Evolutionary conservation across 2,329 filamentous ascomycete species (phyloP).

Genomic region (Fusarium nelsonii): DNA sequence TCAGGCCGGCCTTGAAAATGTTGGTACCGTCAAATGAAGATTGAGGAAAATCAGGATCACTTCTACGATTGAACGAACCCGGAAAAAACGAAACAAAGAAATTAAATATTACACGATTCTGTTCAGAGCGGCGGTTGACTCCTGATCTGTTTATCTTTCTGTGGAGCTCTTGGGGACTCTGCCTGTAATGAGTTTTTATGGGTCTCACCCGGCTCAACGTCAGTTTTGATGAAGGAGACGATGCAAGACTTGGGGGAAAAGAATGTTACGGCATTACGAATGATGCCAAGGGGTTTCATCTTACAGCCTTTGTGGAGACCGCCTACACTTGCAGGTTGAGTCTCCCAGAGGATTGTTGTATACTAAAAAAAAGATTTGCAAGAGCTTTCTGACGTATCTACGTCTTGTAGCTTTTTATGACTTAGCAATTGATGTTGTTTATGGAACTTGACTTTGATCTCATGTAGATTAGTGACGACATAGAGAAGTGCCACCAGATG

Average conservation of each 20-base stretch:
- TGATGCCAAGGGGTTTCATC: slow-evolving; percentile 20
- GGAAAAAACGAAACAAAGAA: slow-evolving; percentile 36
- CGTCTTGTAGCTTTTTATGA: slow-evolving; percentile 35
- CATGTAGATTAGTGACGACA: background rate
- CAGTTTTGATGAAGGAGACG: slow-evolving; percentile 17
- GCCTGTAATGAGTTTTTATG: slow-evolving; percentile 14
- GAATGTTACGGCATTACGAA: slow-evolving; percentile 22
- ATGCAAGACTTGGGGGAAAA: slow-evolving; percentile 23
- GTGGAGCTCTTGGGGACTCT: slow-evolving; percentile 21
- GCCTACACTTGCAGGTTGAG: slow-evolving; percentile 23
- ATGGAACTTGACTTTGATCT: slow-evolving; percentile 2
- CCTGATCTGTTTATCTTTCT: slow-evolving; percentile 36
- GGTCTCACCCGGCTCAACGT: background rate
- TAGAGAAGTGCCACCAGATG: background rate
- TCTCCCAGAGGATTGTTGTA: slow-evolving; percentile 37
- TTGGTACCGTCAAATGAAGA: slow-evolving; percentile 38
- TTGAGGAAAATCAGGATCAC: slow-evolving; percentile 34
- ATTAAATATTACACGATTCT: slow-evolving; percentile 36
- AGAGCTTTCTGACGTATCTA: slow-evolving; percentile 17
- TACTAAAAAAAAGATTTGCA: slow-evolving; percentile 36
- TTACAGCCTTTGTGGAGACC: slow-evolving; percentile 2
- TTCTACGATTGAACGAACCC: slow-evolving; percentile 47
- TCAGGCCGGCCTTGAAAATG: slow-evolving; percentile 48
- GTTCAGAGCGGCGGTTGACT: slow-evolving; percentile 28
- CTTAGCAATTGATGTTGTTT: slow-evolving; percentile 39